A percentile compares a stretch with the other conserved stretches of the same genome.
phyloP scores from a whole-genome alignment of 495 filamentous ascomycete species.

The Geopyxis carbonaria region DNA sequence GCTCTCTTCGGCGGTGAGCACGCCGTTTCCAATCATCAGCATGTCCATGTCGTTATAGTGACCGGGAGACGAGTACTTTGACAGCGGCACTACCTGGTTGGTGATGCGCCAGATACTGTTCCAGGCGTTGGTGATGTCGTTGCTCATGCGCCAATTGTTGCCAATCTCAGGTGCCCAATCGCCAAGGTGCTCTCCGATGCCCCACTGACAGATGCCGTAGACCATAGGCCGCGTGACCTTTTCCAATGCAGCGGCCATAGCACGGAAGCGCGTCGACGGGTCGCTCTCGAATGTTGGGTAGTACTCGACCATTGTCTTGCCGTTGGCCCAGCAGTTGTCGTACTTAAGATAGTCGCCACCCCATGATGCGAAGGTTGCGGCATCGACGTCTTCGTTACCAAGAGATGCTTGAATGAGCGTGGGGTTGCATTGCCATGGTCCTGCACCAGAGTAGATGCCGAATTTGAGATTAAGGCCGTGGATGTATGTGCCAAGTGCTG shows the following conservation, averaged over 20 bases:
- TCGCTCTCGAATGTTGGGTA: slow-evolving; percentile 28
- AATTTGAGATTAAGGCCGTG: slow-evolving; percentile 36
- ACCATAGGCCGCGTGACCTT: slow-evolving; percentile 27
- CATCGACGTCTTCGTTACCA: slow-evolving; percentile 34
- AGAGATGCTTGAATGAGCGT: slow-evolving; percentile 9
- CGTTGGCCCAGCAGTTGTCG: slow-evolving; percentile 38
- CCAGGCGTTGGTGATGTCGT: slow-evolving; percentile 39
- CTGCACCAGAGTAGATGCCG: slow-evolving; percentile 40
- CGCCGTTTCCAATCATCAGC: slow-evolving; percentile 30
- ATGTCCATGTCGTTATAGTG: slow-evolving; percentile 42
- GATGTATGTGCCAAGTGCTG: slow-evolving; percentile 33
- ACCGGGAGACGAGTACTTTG: slow-evolving; percentile 27
- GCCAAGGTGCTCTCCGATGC: slow-evolving; percentile 32
- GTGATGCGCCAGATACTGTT: slow-evolving; percentile 34
- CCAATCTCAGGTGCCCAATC: slow-evolving; percentile 34
- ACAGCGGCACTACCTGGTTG: slow-evolving; percentile 32
- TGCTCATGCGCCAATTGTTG: slow-evolving; percentile 37
- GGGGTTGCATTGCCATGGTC: slow-evolving; percentile 18
- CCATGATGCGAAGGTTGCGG: slow-evolving; percentile 33
- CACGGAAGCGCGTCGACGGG: slow-evolving; percentile 26
- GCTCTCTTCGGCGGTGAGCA: slow-evolving; percentile 28
- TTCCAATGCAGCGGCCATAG: slow-evolving; percentile 24
- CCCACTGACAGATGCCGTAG: slow-evolving; percentile 40
- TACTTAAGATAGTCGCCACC: slow-evolving; percentile 35
- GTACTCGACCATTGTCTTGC: slow-evolving; percentile 28